These are phyloP conservation scores for Colletotrichum sublineola DNA, from an alignment of 2,329 filamentous ascomycete species.

Conservation along the genomic window DNA sequence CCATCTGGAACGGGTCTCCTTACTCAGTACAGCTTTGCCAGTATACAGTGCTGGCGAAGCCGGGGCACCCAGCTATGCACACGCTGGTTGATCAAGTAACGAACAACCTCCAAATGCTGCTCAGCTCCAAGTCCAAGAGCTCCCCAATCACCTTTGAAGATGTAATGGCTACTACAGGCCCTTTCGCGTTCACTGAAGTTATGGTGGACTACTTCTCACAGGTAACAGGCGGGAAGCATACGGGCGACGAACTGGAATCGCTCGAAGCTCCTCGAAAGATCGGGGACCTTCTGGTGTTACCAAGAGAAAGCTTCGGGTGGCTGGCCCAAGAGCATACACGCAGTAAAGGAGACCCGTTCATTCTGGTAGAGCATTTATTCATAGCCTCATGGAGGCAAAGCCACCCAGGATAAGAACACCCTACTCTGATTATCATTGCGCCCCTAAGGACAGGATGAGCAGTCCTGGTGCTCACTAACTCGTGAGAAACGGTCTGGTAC, in stretches of 20 bases:
- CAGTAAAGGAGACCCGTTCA: constrained; percentile 29
- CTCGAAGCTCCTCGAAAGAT: constrained; percentile 49
- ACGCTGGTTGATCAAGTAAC: constrained; percentile 76
- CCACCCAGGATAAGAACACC: constrained; percentile 37
- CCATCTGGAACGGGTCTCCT: constrained; percentile 66
- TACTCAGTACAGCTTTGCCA: constrained; percentile 83
- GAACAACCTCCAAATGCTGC: constrained; percentile 46
- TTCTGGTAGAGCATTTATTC: constrained; percentile 45
- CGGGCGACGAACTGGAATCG: constrained; percentile 48
- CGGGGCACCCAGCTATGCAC: constrained; percentile 75
- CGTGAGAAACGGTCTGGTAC: no score
- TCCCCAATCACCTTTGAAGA: constrained; percentile 47
- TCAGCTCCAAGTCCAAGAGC: constrained; percentile 41
- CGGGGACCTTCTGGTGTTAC: constrained; percentile 51
- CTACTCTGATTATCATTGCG: no score
- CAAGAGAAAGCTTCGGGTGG: constrained; percentile 47
- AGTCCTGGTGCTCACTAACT: no score
- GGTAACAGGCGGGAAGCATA: constrained; percentile 46
- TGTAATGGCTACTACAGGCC: constrained; percentile 50
- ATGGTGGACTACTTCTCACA: constrained; percentile 50
- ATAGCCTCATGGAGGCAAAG: constrained; percentile 44
- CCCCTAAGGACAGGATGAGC: neutral
- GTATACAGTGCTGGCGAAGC: constrained; percentile 81
- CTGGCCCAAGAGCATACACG: constrained; percentile 40
- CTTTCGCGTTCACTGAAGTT: constrained; percentile 50